These are phyloP conservation scores for Claviceps maximensis DNA, from an alignment of 2,329 filamentous ascomycete species.

Conservation along the genomic window DNA sequence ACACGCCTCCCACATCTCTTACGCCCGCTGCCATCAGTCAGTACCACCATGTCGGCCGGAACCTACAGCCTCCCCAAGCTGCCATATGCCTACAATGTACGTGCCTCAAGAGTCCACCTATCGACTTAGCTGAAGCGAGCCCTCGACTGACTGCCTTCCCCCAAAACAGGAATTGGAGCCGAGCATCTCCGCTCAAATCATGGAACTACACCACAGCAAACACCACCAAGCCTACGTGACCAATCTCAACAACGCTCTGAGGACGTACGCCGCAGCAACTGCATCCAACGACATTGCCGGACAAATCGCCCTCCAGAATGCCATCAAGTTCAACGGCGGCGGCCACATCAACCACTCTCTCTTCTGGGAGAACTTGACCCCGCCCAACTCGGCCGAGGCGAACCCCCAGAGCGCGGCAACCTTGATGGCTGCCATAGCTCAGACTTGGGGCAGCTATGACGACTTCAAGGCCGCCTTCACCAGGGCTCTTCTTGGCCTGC, in stretches of 20 bases:
- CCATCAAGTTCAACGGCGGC: slow-evolving; percentile 78
- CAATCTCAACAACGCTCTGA: slow-evolving; percentile 56
- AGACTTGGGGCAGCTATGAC: slow-evolving; percentile 55
- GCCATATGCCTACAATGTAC: slow-evolving; percentile 58
- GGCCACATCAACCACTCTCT: slow-evolving; percentile 89
- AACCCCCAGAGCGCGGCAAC: slow-evolving; percentile 35
- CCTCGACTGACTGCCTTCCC: slow-evolving; percentile 3
- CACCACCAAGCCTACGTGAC: slow-evolving; percentile 70
- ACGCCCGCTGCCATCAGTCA: background rate
- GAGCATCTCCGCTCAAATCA: slow-evolving; percentile 64
- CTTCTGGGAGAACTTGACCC: slow-evolving; percentile 77
- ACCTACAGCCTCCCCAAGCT: slow-evolving; percentile 50
- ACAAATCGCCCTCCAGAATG: slow-evolving; percentile 54
- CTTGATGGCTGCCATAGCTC: slow-evolving; percentile 46
- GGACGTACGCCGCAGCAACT: slow-evolving; percentile 43
- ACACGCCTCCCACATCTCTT: background rate
- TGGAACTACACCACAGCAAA: slow-evolving; percentile 69
- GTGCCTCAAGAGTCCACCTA: slow-evolving; percentile 12
- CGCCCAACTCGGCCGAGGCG: slow-evolving; percentile 43
- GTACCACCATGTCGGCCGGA: slow-evolving; percentile 20
- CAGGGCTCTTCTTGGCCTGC: slow-evolving; percentile 52
- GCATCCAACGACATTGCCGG: slow-evolving; percentile 44
- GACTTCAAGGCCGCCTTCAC: slow-evolving; percentile 54
- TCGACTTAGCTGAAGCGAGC: slow-evolving; percentile 29
- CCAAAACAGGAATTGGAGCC: slow-evolving; percentile 51